A percentile compares a stretch with the other conserved stretches of the same genome.
Conservation (phyloP, 441 rosid species). For the Arabidopsis lyrata region DNA sequence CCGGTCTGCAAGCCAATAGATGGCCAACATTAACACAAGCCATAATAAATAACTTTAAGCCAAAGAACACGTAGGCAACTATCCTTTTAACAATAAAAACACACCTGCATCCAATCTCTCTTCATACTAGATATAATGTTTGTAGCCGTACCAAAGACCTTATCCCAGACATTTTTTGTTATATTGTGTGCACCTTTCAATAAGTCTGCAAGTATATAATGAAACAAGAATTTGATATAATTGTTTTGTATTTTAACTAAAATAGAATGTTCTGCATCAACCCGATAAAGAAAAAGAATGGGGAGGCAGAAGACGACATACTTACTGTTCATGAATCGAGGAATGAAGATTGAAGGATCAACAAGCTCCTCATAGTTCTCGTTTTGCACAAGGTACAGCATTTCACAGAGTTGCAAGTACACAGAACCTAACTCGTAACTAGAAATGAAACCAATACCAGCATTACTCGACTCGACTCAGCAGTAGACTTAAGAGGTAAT, state of each 20-base stretch:
- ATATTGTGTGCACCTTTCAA: slow-evolving; percentile 58
- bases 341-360: slow-evolving; percentile 90
- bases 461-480: neutral
- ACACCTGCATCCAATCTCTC: slow-evolving; percentile 97
- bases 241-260: slow-evolving; percentile 11
- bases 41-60: slow-evolving; percentile 14
- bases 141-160: slow-evolving; percentile 59
- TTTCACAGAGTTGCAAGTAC: slow-evolving; percentile 85
- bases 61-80: neutral
- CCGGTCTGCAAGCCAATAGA: slow-evolving; percentile 69
- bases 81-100: slow-evolving; percentile 21
- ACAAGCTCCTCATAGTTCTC: slow-evolving; percentile 66
- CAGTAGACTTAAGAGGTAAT: neutral
- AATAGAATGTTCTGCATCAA: slow-evolving; percentile 8
- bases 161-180: neutral
- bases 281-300: slow-evolving; percentile 14
- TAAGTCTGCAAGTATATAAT: slow-evolving; percentile 56
- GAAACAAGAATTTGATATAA: slow-evolving; percentile 19
- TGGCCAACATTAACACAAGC: slow-evolving; percentile 29
- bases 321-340: slow-evolving; percentile 78
- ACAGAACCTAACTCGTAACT: slow-evolving; percentile 92
- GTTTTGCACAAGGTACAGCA: slow-evolving; percentile 63
- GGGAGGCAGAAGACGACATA: slow-evolving; percentile 53
- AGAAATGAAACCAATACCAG: slow-evolving; percentile 43
- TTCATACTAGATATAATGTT: slow-evolving; percentile 92